These are phyloP conservation scores for Pseudogymnoascus sp. DNA, from an alignment of 2,329 filamentous ascomycete genomes.

Conservation along the genomic window DNA sequence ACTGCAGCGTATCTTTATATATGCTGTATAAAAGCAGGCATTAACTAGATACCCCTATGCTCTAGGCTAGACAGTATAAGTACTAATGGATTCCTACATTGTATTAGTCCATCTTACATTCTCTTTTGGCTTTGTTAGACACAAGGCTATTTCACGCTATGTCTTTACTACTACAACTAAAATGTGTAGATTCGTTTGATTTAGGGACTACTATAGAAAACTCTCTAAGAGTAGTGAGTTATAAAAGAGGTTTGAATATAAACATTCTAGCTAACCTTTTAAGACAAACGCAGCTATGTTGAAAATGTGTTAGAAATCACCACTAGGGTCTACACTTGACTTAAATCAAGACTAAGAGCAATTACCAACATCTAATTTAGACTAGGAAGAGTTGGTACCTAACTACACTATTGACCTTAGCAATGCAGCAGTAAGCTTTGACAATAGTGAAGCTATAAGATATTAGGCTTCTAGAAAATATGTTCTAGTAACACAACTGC, in stretches of 20 bases:
- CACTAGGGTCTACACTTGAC: neutral
- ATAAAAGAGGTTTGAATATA: neutral
- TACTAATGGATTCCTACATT: neutral
- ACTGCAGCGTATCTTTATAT: no score
- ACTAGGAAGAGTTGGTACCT: neutral
- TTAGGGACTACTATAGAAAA: neutral
- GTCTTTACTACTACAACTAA: neutral
- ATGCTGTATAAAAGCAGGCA: neutral
- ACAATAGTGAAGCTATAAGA: neutral
- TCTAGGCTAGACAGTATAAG: neutral
- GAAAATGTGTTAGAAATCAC: neutral
- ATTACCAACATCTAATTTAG: neutral
- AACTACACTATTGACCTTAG: neutral
- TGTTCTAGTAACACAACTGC: neutral
- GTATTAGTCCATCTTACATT: neutral
- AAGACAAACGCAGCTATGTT: neutral
- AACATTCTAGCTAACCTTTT: neutral
- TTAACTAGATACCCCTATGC: neutral
- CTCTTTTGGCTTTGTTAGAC: neutral
- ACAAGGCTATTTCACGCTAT: neutral
- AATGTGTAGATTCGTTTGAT: neutral
- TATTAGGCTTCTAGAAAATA: neutral
- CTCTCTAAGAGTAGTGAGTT: neutral
- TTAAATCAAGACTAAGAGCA: neutral
- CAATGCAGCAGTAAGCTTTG: neutral